A percentile compares a stretch with the other conserved stretches of the same genome.
These are phyloP conservation scores for Chlorella sorokiniana DNA, from an alignment of 139 green algal species.

Conservation along the genomic window DNA sequence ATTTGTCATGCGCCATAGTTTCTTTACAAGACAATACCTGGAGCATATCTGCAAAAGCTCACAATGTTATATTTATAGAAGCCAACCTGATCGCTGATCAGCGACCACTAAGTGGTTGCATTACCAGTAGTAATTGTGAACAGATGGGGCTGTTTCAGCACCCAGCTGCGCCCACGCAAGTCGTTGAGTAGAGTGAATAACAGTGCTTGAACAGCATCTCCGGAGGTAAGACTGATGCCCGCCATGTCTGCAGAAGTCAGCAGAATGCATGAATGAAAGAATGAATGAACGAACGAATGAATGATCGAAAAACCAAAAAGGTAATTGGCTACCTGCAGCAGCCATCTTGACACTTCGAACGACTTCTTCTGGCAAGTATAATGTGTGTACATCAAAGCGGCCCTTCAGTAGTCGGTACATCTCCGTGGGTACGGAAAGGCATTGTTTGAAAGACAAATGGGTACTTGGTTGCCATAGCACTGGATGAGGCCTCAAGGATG, in stretches of 20 bases:
- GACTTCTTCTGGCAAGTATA: neutral
- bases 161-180: neutral
- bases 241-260: too few relatives aligned
- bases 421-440: neutral
- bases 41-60: neutral
- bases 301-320: neutral
- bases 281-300: neutral
- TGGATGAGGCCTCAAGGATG: neutral
- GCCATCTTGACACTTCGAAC: neutral
- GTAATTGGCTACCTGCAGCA: neutral
- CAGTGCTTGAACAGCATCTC: neutral
- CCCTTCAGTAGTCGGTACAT: neutral
- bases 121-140: neutral
- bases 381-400: neutral
- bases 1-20: neutral
- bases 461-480: neutral
- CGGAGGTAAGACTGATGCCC: neutral
- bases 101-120: too few relatives aligned
- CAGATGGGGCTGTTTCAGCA: neutral
- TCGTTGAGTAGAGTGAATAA: neutral
- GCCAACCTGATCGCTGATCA: too few relatives aligned
- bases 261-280: neutral
- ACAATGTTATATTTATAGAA: too few relatives aligned
- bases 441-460: neutral
- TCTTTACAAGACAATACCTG: neutral